Evolutionary conservation across 2,329 filamentous ascomycete genomes (phyloP).

Genomic region (Colletotrichum melonis): DNA sequence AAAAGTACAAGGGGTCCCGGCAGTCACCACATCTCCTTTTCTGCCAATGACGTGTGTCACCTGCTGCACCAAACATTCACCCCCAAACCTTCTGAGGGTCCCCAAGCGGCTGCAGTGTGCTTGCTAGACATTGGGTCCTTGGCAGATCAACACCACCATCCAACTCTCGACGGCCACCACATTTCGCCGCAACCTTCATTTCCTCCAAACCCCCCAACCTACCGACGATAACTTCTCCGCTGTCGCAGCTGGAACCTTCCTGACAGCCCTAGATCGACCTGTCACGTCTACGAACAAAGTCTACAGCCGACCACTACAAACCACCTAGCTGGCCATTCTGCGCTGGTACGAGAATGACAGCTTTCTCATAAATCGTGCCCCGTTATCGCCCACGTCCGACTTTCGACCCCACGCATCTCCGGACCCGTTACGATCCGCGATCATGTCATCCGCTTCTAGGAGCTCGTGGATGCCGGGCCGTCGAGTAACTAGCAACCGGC

Average conservation of each 20-base stretch:
- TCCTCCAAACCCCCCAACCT: background rate
- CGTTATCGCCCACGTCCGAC: slow-evolving; percentile 24
- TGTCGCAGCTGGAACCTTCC: background rate
- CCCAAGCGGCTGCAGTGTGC: slow-evolving; percentile 29
- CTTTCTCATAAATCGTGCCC: slow-evolving; percentile 23
- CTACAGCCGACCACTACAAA: background rate
- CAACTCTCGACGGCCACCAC: slow-evolving; percentile 6
- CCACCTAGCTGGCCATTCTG: slow-evolving; percentile 22
- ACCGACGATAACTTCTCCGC: background rate
- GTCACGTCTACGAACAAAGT: background rate
- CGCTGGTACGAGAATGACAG: slow-evolving; percentile 35
- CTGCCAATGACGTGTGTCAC: slow-evolving; percentile 37
- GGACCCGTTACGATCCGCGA: slow-evolving; percentile 42
- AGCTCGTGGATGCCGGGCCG: slow-evolving; percentile 58
- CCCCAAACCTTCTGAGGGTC: slow-evolving; percentile 35
- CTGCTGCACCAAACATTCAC: slow-evolving; percentile 34
- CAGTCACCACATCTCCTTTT: slow-evolving; percentile 36
- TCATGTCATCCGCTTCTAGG: slow-evolving; percentile 65
- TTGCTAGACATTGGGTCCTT: background rate
- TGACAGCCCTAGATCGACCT: background rate
- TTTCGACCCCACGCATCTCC: slow-evolving; percentile 18
- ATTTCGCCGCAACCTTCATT: background rate
- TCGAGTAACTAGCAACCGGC: slow-evolving; percentile 57
- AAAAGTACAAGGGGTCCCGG: slow-evolving; percentile 35
- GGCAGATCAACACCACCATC: slow-evolving; percentile 32